These are phyloP conservation scores for Pythium sukuiense DNA, from an alignment of 352 stramenopile genomes.

Conservation along the genomic window DNA sequence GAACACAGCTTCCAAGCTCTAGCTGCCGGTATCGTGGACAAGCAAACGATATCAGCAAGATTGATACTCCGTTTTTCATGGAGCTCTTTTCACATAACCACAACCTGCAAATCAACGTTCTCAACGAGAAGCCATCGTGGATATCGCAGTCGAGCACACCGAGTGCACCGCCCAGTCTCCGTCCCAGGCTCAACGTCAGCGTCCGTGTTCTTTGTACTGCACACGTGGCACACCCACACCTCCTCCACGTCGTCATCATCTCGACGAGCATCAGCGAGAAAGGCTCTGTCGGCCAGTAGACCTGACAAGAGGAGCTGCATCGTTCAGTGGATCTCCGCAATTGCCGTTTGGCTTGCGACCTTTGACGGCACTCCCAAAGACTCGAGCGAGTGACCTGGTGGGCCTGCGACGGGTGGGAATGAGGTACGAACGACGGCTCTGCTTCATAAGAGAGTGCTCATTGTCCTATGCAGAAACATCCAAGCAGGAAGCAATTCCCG, in stretches of 20 bases:
- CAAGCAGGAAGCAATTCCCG: not conserved
- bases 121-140: slow-evolving; percentile 16
- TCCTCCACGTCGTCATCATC: not conserved
- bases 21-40: not conserved
- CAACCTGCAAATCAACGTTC: slow-evolving; percentile 7
- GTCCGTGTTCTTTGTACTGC: slow-evolving; percentile 13
- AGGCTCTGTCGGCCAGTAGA: not conserved
- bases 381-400: not conserved
- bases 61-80: not conserved
- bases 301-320: slow-evolving; percentile 17
- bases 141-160: slow-evolving; percentile 16
- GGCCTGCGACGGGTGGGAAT: not conserved
- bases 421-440: not conserved
- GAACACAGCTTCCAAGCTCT: slow-evolving; percentile 6
- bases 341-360: not conserved
- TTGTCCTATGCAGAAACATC: too few relatives aligned
- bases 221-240: slow-evolving; percentile 18
- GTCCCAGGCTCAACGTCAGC: not conserved
- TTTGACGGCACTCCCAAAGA: not conserved
- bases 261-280: not conserved
- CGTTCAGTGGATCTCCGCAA: too few relatives aligned
- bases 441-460: not conserved
- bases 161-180: slow-evolving; percentile 7
- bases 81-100: too few relatives aligned
- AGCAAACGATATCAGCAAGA: not conserved